A percentile compares a stretch with the other conserved stretches of the same genome.
Conservation (phyloP, 331 rosid genomes). For the Rhamnella rubrinervis region DNA sequence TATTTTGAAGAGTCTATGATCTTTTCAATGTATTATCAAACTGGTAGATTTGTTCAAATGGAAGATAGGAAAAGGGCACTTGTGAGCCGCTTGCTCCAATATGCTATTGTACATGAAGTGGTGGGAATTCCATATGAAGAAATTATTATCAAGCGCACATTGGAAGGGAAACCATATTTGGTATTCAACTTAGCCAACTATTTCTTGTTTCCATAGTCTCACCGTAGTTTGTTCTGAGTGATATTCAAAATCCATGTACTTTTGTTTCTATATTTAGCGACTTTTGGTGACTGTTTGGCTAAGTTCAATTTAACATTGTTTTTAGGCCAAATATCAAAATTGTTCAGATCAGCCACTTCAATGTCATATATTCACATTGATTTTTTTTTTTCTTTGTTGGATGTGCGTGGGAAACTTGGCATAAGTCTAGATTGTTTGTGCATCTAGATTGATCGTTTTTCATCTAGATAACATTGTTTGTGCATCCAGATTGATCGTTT, state of each 20-base stretch:
- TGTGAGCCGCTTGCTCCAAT: conserved; percentile 81
- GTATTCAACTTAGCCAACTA: conserved; percentile 25
- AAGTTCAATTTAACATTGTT: no score
- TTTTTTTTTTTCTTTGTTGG: no score
- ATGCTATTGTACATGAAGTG: conserved; percentile 54
- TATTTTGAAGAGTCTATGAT: conserved; percentile 13
- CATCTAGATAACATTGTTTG: no score
- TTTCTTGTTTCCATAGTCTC: background rate
- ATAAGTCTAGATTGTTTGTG: background rate
- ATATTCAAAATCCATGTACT: background rate
- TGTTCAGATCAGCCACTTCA: no score
- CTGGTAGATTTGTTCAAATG: conserved; percentile 52
- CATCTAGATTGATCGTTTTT: conserved; percentile 1
- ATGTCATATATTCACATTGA: no score
- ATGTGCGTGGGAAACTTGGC: no score
- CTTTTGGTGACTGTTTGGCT: no score
- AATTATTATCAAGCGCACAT: conserved; percentile 62
- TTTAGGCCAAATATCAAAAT: no score
- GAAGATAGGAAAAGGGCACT: conserved; percentile 81
- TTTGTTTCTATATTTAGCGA: no score
- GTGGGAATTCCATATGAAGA: conserved; percentile 48
- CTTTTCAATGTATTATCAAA: conserved; percentile 12
- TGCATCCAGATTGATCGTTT: background rate
- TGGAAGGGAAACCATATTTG: conserved; percentile 81
- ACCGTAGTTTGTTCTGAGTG: background rate